Percentiles rank a stretch among this genome's conserved stretches.
These are phyloP conservation scores for Solanum commersonii DNA, from an alignment of 257 asterid genomes.

Conservation along the genomic window DNA sequence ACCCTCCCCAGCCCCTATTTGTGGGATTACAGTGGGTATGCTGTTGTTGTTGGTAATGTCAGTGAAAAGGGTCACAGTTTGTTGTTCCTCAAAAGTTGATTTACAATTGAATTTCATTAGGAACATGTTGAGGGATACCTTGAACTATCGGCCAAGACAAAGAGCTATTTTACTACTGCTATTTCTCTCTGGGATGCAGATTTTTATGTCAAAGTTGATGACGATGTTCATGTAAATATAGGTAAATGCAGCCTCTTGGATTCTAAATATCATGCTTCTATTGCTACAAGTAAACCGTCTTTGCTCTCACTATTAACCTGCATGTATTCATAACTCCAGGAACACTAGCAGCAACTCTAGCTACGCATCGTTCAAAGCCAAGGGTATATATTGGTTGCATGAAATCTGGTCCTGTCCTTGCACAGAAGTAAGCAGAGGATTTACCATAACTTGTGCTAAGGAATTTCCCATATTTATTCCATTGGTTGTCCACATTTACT, in stretches of 20 bases:
- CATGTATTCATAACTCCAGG: slow-evolving; percentile 15
- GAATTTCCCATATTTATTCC: neutral
- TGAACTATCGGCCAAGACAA: slow-evolving; percentile 79
- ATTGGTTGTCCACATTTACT: neutral
- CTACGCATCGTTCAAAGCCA: slow-evolving; percentile 38
- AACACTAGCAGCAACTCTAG: slow-evolving; percentile 43
- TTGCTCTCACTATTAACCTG: neutral
- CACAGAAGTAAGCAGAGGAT: slow-evolving; percentile 24
- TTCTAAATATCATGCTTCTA: neutral
- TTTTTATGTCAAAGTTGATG: slow-evolving; percentile 82
- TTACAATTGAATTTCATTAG: slow-evolving; percentile 11
- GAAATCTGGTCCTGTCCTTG: slow-evolving; percentile 62
- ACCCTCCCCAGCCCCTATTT: neutral
- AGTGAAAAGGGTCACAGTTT: neutral
- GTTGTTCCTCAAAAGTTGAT: neutral
- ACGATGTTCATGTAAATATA: slow-evolving; percentile 76
- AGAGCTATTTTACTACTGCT: slow-evolving; percentile 64
- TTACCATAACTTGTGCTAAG: neutral
- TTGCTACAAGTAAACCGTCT: neutral
- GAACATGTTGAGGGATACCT: slow-evolving; percentile 87
- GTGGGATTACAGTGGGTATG: neutral
- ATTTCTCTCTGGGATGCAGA: slow-evolving; percentile 82
- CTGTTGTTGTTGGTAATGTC: slow-evolving; percentile 23
- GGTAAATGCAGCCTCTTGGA: slow-evolving; percentile 23
- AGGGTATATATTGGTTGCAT: slow-evolving; percentile 52